Conservation (phyloP, 306 rosid species). For the Lablab purpureus region DNA sequence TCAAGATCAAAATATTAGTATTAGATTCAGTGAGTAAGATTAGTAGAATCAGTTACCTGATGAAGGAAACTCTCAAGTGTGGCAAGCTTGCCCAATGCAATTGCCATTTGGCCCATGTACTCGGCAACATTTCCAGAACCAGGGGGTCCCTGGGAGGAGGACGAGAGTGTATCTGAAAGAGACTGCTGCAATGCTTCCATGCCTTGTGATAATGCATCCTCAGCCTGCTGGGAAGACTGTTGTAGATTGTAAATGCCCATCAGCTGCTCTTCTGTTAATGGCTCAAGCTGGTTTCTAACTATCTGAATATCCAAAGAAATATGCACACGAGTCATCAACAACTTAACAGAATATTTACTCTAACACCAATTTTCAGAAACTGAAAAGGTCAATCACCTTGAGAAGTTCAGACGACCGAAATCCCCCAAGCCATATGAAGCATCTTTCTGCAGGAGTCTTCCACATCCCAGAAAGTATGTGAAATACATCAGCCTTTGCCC, state of each 20-base stretch:
- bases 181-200: conserved; percentile 92
- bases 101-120: conserved; percentile 96
- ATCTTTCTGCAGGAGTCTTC: conserved; percentile 89
- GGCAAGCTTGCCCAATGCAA: conserved; percentile 87
- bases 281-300: conserved; percentile 82
- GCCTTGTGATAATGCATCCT: conserved; percentile 93
- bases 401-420: conserved; percentile 88
- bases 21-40: background rate
- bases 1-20: background rate
- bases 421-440: conserved; percentile 95
- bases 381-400: conserved; percentile 57
- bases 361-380: background rate
- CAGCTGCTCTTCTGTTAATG: conserved; percentile 75
- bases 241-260: conserved; percentile 83
- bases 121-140: conserved; percentile 74
- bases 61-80: conserved; percentile 78
- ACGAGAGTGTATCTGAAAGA: conserved; percentile 78
- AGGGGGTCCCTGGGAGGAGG: conserved; percentile 55
- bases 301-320: conserved; percentile 57
- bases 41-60: conserved; percentile 63
- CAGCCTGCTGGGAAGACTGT: conserved; percentile 87
- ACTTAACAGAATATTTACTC: background rate
- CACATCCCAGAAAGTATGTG: conserved; percentile 94
- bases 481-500: conserved; percentile 84
- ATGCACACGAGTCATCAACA: background rate